Conservation (phyloP, 257 asterid species). For the Asclepias syriaca region DNA sequence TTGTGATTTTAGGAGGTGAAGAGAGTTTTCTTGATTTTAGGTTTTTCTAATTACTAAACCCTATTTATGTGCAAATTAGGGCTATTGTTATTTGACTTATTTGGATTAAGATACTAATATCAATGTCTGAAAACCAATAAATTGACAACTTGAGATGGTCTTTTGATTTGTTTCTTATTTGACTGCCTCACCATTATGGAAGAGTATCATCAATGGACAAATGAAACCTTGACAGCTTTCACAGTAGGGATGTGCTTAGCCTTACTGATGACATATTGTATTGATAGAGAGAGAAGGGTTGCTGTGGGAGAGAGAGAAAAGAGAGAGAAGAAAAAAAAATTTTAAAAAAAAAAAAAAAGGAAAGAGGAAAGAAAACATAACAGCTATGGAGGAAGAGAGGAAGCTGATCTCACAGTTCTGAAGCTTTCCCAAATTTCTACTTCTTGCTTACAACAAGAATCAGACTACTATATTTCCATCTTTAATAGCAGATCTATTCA, state of each 20-base stretch:
- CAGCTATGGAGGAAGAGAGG: constrained; percentile 33
- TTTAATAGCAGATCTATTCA: constrained; percentile 44
- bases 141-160: constrained; percentile 30
- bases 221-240: constrained; percentile 53
- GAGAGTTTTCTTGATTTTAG: neutral
- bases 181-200: constrained; percentile 27
- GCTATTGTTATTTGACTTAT: neutral
- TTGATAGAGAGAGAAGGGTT: constrained; percentile 17
- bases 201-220: constrained; percentile 24
- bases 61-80: neutral
- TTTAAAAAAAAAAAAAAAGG: neutral
- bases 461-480: constrained; percentile 20
- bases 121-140: neutral
- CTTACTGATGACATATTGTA: constrained; percentile 19
- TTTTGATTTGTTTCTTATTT: constrained; percentile 21
- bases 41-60: neutral
- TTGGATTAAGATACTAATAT: neutral
- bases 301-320: constrained; percentile 13
- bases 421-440: constrained; percentile 30
- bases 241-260: constrained; percentile 16
- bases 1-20: neutral
- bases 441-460: constrained; percentile 28
- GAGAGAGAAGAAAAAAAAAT: neutral
- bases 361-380: constrained; percentile 1
- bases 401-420: constrained; percentile 41